Conservation (phyloP, 495 filamentous ascomycete species). For the Tetracladium marchalianum region DNA sequence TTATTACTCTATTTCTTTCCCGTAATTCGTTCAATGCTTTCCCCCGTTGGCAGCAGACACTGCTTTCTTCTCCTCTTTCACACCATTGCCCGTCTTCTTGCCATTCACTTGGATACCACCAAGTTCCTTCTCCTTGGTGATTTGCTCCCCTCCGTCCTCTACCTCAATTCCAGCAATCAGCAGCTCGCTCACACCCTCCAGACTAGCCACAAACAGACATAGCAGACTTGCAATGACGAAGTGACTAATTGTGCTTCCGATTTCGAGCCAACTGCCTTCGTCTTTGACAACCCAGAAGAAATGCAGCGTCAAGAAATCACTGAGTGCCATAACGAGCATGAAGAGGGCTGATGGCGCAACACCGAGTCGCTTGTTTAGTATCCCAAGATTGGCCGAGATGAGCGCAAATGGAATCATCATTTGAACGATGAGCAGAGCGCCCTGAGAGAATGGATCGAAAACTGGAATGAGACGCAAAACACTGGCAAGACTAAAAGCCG, state of each 20-base stretch:
- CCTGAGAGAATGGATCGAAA: conserved; percentile 90
- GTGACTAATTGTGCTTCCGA: conserved; percentile 89
- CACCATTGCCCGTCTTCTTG: conserved; percentile 1
- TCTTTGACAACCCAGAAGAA: conserved; percentile 98
- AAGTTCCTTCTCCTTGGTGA: conserved; percentile 16
- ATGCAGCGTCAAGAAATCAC: conserved; percentile 86
- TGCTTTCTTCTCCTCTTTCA: not conserved
- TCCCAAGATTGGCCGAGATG: conserved; percentile 86
- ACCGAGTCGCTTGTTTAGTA: conserved; percentile 77
- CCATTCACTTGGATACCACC: conserved; percentile 1
- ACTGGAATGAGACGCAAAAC: conserved; percentile 87
- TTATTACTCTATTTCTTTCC: not conserved
- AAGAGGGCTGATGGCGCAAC: conserved; percentile 80
- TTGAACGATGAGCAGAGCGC: conserved; percentile 79
- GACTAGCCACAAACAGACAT: conserved; percentile 79
- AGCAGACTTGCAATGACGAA: conserved; percentile 86
- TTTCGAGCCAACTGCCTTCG: conserved; percentile 95
- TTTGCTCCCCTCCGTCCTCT: conserved; percentile 23
- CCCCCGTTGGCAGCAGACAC: conserved; percentile 6
- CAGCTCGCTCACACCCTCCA: conserved; percentile 78
- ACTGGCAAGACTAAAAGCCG: conserved; percentile 87
- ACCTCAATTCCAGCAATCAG: conserved; percentile 80
- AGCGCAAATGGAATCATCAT: conserved; percentile 89
- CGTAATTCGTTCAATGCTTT: conserved; percentile 4
- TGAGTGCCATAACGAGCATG: conserved; percentile 88